A percentile compares a stretch with the other conserved stretches of the same genome.
Evolutionary conservation across 192 early-diverging fungal species (phyloP).

Genomic region (Dispira simplex): DNA sequence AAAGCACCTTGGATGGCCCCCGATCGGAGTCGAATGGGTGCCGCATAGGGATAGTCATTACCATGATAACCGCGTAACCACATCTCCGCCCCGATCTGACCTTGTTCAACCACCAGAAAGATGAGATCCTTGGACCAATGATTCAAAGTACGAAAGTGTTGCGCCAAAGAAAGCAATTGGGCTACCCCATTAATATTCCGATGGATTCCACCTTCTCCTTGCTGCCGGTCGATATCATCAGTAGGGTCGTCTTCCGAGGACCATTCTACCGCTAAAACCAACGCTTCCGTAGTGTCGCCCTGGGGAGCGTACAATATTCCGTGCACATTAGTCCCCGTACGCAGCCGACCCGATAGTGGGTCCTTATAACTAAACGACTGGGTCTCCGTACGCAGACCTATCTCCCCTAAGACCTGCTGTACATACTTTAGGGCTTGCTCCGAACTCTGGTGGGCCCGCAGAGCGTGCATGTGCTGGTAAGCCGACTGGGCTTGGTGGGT

Average conservation of each 20-base stretch:
- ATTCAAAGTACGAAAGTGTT: slow-evolving; percentile 28
- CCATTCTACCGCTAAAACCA: slow-evolving; percentile 76
- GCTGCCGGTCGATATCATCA: slow-evolving; percentile 16
- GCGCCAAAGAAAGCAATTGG: slow-evolving; percentile 27
- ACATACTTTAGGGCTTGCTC: slow-evolving; percentile 14
- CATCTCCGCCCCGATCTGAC: slow-evolving; percentile 54
- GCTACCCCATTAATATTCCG: slow-evolving; percentile 32
- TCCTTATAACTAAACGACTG: slow-evolving; percentile 18
- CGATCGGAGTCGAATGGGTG: slow-evolving; percentile 27
- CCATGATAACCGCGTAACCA: slow-evolving; percentile 91
- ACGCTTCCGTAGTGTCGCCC: slow-evolving; percentile 75
- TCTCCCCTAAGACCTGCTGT: slow-evolving; percentile 11
- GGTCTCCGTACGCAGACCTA: slow-evolving; percentile 24
- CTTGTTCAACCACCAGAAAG: slow-evolving; percentile 69
- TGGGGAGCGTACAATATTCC: slow-evolving; percentile 67
- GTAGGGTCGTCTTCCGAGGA: slow-evolving; percentile 36
- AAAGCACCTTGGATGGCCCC: slow-evolving; percentile 79
- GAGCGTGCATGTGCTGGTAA: not conserved
- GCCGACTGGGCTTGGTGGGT: slow-evolving; percentile 12
- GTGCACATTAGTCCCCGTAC: slow-evolving; percentile 56
- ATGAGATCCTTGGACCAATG: slow-evolving; percentile 92
- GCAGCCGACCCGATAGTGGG: not conserved
- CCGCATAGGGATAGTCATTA: slow-evolving; percentile 19
- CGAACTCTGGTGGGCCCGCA: not conserved
- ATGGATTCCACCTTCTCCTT: slow-evolving; percentile 5